A percentile compares a stretch with the other conserved stretches of the same genome.
Conservation (phyloP, 495 filamentous ascomycete genomes). For the Penicillium samsonianum region DNA sequence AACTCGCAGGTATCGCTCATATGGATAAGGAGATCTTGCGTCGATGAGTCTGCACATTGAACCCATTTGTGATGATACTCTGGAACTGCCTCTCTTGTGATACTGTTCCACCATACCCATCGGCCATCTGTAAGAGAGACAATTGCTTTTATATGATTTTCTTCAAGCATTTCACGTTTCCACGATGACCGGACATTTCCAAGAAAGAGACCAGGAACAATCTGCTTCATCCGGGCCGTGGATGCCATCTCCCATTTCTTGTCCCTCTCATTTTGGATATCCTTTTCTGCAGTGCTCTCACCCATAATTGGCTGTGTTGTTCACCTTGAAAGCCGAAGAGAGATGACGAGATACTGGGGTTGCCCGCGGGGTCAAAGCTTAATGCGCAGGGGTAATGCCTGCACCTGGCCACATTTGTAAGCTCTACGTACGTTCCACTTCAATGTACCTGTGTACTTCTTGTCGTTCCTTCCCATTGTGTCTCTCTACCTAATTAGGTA, state of each 20-base stretch:
- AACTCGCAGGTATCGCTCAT: slow-evolving; percentile 43
- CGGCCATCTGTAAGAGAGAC: slow-evolving; percentile 35
- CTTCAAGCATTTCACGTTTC: slow-evolving; percentile 29
- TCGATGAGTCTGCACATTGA: slow-evolving; percentile 36
- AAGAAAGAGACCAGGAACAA: slow-evolving; percentile 39
- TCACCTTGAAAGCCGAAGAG: no score
- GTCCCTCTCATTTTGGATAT: no score
- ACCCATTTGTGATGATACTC: slow-evolving; percentile 35
- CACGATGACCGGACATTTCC: slow-evolving; percentile 35
- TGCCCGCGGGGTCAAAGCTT: no score
- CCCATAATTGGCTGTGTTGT: no score
- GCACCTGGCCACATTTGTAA: no score
- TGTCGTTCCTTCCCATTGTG: no score
- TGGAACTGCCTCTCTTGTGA: slow-evolving; percentile 34
- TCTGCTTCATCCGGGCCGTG: slow-evolving; percentile 31
- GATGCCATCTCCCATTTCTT: slow-evolving; percentile 25
- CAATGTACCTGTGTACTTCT: no score
- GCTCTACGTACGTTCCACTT: no score
- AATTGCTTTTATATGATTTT: slow-evolving; percentile 37
- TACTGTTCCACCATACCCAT: slow-evolving; percentile 26
- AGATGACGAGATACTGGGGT: no score
- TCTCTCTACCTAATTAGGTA: no score
- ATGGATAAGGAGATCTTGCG: slow-evolving; percentile 36
- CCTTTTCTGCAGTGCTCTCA: no score
- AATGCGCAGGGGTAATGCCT: no score